Base-by-base conservation (phyloP, 768 basidiomycete genomes). In the Ephemerocybe angulata region DNA sequence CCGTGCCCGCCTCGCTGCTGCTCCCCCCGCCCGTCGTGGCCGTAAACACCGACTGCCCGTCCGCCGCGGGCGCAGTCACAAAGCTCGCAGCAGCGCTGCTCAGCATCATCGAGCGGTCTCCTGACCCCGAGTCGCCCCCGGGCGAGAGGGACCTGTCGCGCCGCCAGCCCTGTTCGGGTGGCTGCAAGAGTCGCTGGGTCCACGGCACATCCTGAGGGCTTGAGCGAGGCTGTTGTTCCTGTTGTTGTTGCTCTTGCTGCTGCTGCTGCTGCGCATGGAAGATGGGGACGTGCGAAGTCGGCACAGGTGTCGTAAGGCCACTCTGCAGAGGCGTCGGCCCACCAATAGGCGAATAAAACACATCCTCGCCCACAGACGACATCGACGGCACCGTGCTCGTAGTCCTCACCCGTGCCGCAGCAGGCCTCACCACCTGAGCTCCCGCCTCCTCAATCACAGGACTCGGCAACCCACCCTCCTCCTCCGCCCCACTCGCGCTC, bases 31-130 rank as follows among this genome's bases (percentile, higher is more conserved):
- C 42, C 12, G 49, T 56, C 5, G 49, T 56, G 12, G 47, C 44
- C 10, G 55, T 51, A 22, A 50, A 21, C 48, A 50, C 28, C 27
- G 37, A 44, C 28, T 22, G 50, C 28, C 28, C 19, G 35, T 56
- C 55, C 22, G 41, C n/a, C n/a, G n/a, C 50, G 40, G 88, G 77
- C 17, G 81, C 79, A 4, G 87, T 87, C 21, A 88, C 77, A 59
- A 88, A 86, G 53, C 87, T 88, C 55, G 77, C 76, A 2, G 81
- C 76, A 12, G 87, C 87, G 0, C 85, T 86, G 66, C 87, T 88
- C 63, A 89, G 42, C 55, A 56, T 56, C 49, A 43, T 31, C n/a
- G 28, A 4, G 4, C 55, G 38, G 21, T 28, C 47, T 1, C 53
- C 43, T 3, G 38, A n/a, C 8, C 31, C 50, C 21, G 21, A 19